Percentiles rank a stretch among this genome's conserved stretches.
Conservation (phyloP, 225 moss, liverwort and hornwort species). For the Straminergon stramineum region DNA sequence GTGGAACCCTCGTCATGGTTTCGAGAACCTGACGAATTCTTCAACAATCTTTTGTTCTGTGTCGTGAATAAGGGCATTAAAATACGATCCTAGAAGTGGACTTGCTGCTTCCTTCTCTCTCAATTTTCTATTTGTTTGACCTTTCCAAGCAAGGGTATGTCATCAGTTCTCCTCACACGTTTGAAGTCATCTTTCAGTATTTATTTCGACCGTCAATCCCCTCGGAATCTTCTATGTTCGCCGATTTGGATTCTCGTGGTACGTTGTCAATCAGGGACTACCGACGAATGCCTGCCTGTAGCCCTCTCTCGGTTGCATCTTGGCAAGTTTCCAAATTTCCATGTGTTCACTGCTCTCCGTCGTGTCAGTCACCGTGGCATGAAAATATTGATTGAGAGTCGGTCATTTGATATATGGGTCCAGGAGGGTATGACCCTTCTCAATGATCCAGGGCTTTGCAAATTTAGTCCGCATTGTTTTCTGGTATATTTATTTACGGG, state of each 20-base stretch:
- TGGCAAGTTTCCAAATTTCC: constrained; percentile 1
- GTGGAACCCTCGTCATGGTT: neutral
- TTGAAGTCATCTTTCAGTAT: neutral
- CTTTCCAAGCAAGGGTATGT: neutral
- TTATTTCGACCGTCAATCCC: neutral
- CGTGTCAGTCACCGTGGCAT: neutral
- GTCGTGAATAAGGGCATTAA: neutral
- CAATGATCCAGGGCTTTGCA: constrained; percentile 6
- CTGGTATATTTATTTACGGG: neutral
- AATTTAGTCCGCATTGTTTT: neutral
- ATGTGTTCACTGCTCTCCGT: neutral
- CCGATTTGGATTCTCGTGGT: neutral
- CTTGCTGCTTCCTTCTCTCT: neutral
- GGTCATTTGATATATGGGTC: neutral
- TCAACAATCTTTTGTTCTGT: neutral
- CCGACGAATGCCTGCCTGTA: neutral
- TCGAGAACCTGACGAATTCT: neutral
- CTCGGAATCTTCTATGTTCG: neutral
- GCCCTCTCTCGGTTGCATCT: neutral
- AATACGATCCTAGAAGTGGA: neutral
- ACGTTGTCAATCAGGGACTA: neutral
- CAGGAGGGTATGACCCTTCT: neutral
- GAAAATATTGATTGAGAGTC: neutral
- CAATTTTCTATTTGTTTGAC: neutral
- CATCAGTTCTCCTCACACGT: neutral